Percentiles rank a stretch among this genome's conserved stretches.
Evolutionary conservation across 2,329 filamentous ascomycete species (phyloP).

Genomic region (Alternaria burnsii): DNA sequence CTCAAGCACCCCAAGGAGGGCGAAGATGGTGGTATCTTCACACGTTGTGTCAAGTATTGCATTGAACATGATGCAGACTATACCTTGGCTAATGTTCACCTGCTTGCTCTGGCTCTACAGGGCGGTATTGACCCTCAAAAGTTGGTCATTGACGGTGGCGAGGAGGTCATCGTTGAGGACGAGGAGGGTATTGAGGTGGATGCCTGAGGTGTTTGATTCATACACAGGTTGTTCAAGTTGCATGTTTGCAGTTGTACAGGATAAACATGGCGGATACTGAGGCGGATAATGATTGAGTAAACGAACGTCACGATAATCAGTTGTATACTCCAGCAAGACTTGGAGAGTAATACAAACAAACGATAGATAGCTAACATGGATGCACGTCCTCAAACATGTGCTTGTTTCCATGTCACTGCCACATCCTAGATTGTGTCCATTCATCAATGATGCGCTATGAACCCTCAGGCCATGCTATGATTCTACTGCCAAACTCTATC

Average conservation of each 20-base stretch:
- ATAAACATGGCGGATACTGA: not conserved
- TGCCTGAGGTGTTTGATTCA: not conserved
- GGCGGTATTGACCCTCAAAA: not conserved
- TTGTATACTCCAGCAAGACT: not conserved
- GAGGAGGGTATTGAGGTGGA: not conserved
- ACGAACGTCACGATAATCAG: not conserved
- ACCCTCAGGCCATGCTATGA: not conserved
- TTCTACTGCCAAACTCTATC: not conserved
- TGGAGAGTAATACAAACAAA: not conserved
- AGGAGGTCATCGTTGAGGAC: not conserved
- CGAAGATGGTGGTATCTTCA: conserved; percentile 37
- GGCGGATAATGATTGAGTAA: not conserved
- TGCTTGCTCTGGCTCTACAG: conserved; percentile 24
- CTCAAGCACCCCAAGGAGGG: conserved; percentile 26
- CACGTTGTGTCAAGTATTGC: conserved; percentile 36
- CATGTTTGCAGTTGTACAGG: not conserved
- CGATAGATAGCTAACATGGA: not conserved
- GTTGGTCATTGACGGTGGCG: not conserved
- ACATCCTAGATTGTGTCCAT: no score
- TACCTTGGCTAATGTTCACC: conserved; percentile 21
- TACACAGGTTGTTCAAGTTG: not conserved
- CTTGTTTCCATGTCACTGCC: not conserved
- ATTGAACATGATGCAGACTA: conserved; percentile 20
- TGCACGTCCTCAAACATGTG: not conserved
- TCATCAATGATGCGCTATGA: not conserved